Evolutionary conservation across 1,284 basidiomycete genomes (phyloP), one percentile per base, ranked within the genome.

Genomic region (Pterulicium gracile): DNA sequence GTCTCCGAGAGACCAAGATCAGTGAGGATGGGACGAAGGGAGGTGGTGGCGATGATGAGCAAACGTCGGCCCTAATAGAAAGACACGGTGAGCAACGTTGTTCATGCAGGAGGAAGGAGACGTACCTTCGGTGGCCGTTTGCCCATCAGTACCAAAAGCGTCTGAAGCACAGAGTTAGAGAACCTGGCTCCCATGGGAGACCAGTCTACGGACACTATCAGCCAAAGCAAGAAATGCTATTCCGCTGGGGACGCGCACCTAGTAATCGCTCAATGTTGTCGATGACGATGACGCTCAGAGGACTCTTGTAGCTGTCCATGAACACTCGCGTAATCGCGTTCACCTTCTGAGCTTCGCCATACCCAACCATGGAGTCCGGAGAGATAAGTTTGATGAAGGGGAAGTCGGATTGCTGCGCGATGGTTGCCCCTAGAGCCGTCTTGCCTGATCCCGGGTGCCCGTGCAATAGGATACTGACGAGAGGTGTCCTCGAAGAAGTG

Each of bases 321-420:
- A 99, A 99, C 7, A 94, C 79, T 67, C 96, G 98, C 64, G 83
- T 89, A 56, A 99, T 88, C 4, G 93, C 81, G 1, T 82, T 73
- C 47, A 99, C 87, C 70, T 98, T 98, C 61, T 93, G 89, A 12
- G 73, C 63, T 60, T 98, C 96, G 19, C 81, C 81, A 66, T 81
- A 95, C 4, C 96, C 96, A 48, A 98, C 90, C 95, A 98, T 98
- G 56, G 78, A 86, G 58, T 98, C 96, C 0, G 96, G 91, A 13
- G 93, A 90, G 52, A 98, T 81, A 44, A 99, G 77, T 67, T 98
- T 98, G 73, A 98, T 97, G 72, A 98, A 99, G 0, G 96, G 96
- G 66, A 88, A 98, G 51, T 86, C 75, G 12, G 95, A 98, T 7
- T 79, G 77, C 66, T 92, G 85, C 4, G 95, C 96, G 49, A 98